phyloP scores from a whole-genome alignment of 805 yeast species.

The Yamadazyma olivae region DNA sequence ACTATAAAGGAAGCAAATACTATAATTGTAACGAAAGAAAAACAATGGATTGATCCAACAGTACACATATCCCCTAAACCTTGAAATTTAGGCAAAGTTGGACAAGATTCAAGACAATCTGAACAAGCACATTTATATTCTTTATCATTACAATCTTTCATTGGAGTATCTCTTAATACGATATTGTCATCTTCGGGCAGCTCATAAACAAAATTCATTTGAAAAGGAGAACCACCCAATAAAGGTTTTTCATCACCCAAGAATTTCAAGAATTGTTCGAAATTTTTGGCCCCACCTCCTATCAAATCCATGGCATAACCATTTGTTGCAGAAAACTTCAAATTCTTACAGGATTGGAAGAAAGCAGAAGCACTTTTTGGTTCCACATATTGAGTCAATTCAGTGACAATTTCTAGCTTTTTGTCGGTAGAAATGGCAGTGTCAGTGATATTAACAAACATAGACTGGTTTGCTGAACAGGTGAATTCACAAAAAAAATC shows the following conservation, averaged over 20 bases:
- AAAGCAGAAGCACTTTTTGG: slow-evolving; percentile 58
- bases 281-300: slow-evolving; percentile 93
- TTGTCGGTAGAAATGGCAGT: slow-evolving; percentile 47
- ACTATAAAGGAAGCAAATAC: slow-evolving; percentile 41
- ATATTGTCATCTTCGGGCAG: slow-evolving; percentile 10
- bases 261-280: slow-evolving; percentile 72
- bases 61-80: slow-evolving; percentile 41
- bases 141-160: slow-evolving; percentile 58
- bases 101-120: slow-evolving; percentile 84
- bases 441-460: slow-evolving; percentile 65
- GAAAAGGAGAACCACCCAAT: slow-evolving; percentile 94
- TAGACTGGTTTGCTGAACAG: slow-evolving; percentile 81
- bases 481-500: slow-evolving; percentile 85
- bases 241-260: slow-evolving; percentile 93
- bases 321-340: slow-evolving; percentile 91
- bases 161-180: slow-evolving; percentile 22
- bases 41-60: slow-evolving; percentile 67
- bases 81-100: slow-evolving; percentile 51
- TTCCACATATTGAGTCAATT: slow-evolving; percentile 61
- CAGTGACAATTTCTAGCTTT: slow-evolving; percentile 63
- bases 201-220: slow-evolving; percentile 70
- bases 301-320: slow-evolving; percentile 95
- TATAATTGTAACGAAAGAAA: slow-evolving; percentile 59
- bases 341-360: slow-evolving; percentile 81
- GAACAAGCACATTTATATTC: slow-evolving; percentile 83